Evolutionary conservation across 129 eudicot genomes (phyloP), one percentile per base, ranked within the genome.

Genomic region (Pulicaria dysenterica): DNA sequence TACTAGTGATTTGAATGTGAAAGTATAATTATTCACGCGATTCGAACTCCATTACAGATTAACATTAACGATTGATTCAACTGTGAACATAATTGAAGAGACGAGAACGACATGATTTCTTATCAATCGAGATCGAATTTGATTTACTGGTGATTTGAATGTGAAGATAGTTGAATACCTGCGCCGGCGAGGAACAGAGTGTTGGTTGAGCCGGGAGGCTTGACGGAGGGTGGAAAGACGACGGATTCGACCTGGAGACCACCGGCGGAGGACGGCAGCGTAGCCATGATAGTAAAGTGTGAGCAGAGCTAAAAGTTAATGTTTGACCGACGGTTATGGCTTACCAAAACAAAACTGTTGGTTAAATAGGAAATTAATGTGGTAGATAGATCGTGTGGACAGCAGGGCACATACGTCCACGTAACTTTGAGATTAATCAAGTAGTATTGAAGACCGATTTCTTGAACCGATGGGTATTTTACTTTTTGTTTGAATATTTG

Each of bases 151-250:
- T 4, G 17, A 3, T 6, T n/a, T 10, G 63, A 49, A n/a, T 8
- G 8, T 4, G 9, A 1, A 13, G 3, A 15, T 62, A 89, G 97
- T 97, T 88, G 97, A 6, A 15, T 67, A 89, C 99, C 99, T 88
- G 99, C 97, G 57, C 99, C 99, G 34, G 79, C 99, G 66, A 94
- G 97, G 81, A 94, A 88, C 58, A 94, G 64, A 53, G 88, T 43
- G 42, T 74, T 78, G 72, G 73, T 76, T n/a, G 89, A 58, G 34
- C 87, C 89, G 5, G 96, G 99, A 70, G 99, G 91, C 58, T 84
- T 88, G 41, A 79, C 89, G 16, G 88, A 43, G 4, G 96, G 72
- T 43, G 96, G 91, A 73, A 94, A 94, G 12, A 74, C 83, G 48
- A 72, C 58, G 78, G 78, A 78, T 49, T 94, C 96, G 64, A 94